Evolutionary conservation across 1,284 basidiomycete species (phyloP).

Genomic region (Hymenochaete sp.): DNA sequence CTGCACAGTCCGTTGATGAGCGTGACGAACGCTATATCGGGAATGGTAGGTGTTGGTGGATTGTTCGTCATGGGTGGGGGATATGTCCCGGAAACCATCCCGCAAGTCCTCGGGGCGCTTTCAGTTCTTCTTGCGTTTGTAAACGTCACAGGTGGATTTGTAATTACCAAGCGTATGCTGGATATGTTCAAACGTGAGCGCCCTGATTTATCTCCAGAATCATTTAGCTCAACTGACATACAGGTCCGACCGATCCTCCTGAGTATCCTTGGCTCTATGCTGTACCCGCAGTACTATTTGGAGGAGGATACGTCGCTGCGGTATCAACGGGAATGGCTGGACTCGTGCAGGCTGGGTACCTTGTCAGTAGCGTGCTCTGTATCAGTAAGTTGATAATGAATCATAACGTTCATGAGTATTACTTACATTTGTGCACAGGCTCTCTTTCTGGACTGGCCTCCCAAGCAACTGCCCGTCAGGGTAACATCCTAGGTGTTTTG

Average conservation of each 20-base stretch:
- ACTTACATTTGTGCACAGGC: slow-evolving; percentile 31
- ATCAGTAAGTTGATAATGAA: slow-evolving; percentile 43
- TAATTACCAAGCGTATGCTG: slow-evolving; percentile 80
- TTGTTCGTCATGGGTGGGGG: slow-evolving; percentile 85
- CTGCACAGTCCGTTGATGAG: slow-evolving; percentile 79
- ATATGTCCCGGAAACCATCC: slow-evolving; percentile 70
- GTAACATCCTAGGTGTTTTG: slow-evolving; percentile 75
- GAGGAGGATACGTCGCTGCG: slow-evolving; percentile 71
- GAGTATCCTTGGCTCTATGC: slow-evolving; percentile 79
- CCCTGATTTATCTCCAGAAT: slow-evolving; percentile 8
- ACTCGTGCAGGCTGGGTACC: slow-evolving; percentile 78
- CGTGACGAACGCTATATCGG: slow-evolving; percentile 76
- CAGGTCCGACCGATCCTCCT: slow-evolving; percentile 72
- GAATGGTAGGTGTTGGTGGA: slow-evolving; percentile 77
- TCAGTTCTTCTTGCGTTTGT: slow-evolving; percentile 78
- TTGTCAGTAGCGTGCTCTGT: slow-evolving; percentile 73
- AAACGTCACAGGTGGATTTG: slow-evolving; percentile 78
- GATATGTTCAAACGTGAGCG: slow-evolving; percentile 78
- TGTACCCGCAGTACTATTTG: slow-evolving; percentile 70
- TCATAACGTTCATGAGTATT: neutral
- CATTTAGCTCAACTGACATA: slow-evolving; percentile 1
- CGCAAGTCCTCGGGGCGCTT: slow-evolving; percentile 67
- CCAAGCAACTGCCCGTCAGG: slow-evolving; percentile 72
- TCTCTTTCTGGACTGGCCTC: slow-evolving; percentile 68
- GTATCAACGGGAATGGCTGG: slow-evolving; percentile 76